A percentile compares a stretch with the other conserved stretches of the same genome.
Conservation (phyloP, 1,139 yeast genomes). For the Diutina scorzettiae region DNA sequence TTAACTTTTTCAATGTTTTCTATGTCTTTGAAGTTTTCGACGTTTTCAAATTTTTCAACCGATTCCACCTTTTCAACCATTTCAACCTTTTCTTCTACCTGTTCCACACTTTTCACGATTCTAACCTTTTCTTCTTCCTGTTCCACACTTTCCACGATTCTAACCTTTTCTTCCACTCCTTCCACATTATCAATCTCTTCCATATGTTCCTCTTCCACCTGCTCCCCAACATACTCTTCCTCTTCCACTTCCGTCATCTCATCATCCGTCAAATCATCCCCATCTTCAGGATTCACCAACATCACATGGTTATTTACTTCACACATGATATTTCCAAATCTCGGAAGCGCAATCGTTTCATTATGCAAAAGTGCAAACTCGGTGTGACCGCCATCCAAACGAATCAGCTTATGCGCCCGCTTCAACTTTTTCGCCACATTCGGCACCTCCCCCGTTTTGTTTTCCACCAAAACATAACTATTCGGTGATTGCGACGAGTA, state of each 20-base stretch:
- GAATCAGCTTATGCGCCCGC: conserved; percentile 21
- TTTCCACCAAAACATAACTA: conserved; percentile 22
- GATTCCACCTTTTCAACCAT: neutral
- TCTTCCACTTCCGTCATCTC: conserved; percentile 17
- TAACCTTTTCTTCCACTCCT: no score
- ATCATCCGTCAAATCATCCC: conserved; percentile 31
- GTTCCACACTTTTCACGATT: no score
- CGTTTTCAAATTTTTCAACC: neutral
- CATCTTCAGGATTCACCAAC: conserved; percentile 37
- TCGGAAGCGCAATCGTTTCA: conserved; percentile 44
- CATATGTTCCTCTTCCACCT: no score
- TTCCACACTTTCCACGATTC: no score
- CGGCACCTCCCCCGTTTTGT: conserved; percentile 9
- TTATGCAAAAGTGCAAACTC: conserved; percentile 44
- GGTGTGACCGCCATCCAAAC: conserved; percentile 33
- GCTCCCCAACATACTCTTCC: no score
- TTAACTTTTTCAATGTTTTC: no score
- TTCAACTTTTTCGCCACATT: neutral
- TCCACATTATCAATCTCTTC: no score
- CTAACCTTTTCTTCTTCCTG: no score
- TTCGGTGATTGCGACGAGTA: conserved; percentile 15
- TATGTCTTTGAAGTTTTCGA: neutral
- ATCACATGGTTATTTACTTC: conserved; percentile 53
- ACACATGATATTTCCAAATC: conserved; percentile 42
- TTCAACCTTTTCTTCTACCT: no score